Base-by-base conservation (phyloP, 805 yeast species). In the Lachancea dasiensis region DNA sequence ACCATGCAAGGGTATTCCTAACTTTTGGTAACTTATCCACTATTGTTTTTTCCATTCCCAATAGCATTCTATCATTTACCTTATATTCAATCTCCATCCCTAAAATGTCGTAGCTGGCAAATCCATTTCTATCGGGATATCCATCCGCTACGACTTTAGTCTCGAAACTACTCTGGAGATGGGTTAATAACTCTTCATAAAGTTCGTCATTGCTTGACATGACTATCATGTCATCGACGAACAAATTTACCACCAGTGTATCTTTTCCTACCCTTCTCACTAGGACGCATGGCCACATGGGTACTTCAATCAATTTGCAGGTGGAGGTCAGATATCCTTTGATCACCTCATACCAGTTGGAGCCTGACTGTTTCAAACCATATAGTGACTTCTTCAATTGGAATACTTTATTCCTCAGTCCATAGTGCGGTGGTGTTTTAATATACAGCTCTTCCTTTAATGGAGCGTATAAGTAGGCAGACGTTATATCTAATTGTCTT, bases 171-270 rank as follows among this genome's bases (percentile, higher is more conserved):
- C 10, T 22, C 14, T 22, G 24, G 5, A 45, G 41, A 9, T 24
- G 26, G 3, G 22, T 23, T 8, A 33, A 14, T 13, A 38, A 22
- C 14, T 24, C 11, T 14, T 23, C 18, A 14, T 26, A 13, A 9
- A 38, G 13, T 20, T 20, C 23, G 25, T 33, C 35, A 11, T 28
- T 16, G 13, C 43, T 24, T 19, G 44, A 22, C 9, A 45, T 31
- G 19, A 32, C 35, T 11, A 47, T 21, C 47, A 47, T 47, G 32
- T 42, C 48, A 16, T 47, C 48, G 7, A 43, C 47, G 13, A 47
- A 47, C 14, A 44, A 20, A 20, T 44, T 10, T 26, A 26, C 28
- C 13, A 26, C 13, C 6, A 26, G 6, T 34, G 5, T 43, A 31
- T 9, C 36, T 37, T 10, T 39, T 16, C 6, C 31, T 17, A 5